A percentile compares a stretch with the other conserved stretches of the same genome.
Conservation (phyloP, 1,139 yeast genomes). For the Taphrina communis region DNA sequence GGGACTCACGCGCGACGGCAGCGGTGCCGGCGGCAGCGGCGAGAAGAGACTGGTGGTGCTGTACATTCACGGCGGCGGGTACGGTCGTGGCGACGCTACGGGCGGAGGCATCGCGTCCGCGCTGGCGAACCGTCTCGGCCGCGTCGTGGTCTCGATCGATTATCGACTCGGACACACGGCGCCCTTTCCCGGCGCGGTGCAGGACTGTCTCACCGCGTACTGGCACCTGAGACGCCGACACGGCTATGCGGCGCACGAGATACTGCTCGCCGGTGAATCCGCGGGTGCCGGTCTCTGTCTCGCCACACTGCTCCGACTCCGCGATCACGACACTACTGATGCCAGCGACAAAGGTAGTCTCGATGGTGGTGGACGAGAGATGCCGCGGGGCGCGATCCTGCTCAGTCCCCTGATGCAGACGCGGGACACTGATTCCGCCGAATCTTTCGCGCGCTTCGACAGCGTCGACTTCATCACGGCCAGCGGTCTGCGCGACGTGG, state of each 20-base stretch:
- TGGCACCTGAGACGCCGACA: neutral
- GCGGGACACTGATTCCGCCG: neutral
- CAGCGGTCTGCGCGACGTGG: constrained; percentile 8
- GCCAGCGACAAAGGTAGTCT: too few species aligned
- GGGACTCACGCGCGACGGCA: neutral
- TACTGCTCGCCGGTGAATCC: constrained; percentile 16
- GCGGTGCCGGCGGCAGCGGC: neutral
- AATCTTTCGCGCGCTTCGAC: constrained; percentile 3
- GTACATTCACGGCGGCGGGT: constrained; percentile 27
- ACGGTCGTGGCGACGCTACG: constrained; percentile 25
- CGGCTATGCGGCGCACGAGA: neutral
- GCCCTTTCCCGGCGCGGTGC: constrained; percentile 31
- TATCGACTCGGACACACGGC: constrained; percentile 26
- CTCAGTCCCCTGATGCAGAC: constrained; percentile 31
- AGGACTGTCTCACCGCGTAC: constrained; percentile 31
- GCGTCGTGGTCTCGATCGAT: constrained; percentile 12
- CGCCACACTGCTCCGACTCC: constrained; percentile 23
- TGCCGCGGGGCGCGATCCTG: constrained; percentile 5
- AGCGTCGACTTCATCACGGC: constrained; percentile 16
- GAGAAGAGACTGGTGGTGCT: neutral
- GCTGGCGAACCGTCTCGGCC: constrained; percentile 4
- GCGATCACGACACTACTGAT: neutral
- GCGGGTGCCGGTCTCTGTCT: constrained; percentile 26
- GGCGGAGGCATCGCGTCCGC: constrained; percentile 24
- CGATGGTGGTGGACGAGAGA: neutral